Percentiles rank a stretch among this genome's conserved stretches.
phyloP scores from a whole-genome alignment of 805 yeast genomes.

The Komagataella pastoris region DNA sequence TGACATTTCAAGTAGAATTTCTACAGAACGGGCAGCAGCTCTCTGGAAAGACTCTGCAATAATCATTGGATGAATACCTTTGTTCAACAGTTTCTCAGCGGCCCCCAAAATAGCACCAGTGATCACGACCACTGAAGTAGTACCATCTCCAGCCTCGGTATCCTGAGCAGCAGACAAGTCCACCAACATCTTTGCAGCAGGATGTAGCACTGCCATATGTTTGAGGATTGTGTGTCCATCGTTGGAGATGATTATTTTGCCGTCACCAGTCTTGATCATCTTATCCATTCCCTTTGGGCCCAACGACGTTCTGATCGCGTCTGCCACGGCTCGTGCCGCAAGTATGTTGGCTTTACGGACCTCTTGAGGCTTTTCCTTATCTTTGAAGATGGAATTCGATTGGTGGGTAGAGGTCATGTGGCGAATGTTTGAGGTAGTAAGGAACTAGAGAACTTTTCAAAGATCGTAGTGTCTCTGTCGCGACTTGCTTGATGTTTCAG shows the following conservation, averaged over 20 bases:
- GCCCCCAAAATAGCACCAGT: slow-evolving; percentile 94
- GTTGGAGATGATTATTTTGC: slow-evolving; percentile 88
- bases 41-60: slow-evolving; percentile 89
- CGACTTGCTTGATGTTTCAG: neutral
- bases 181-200: slow-evolving; percentile 95
- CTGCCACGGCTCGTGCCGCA: slow-evolving; percentile 92
- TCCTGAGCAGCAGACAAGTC: slow-evolving; percentile 97
- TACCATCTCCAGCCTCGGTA: slow-evolving; percentile 99
- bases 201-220: slow-evolving; percentile 97
- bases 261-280: slow-evolving; percentile 89
- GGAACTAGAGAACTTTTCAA: neutral
- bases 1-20: slow-evolving; percentile 75
- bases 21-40: slow-evolving; percentile 75
- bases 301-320: slow-evolving; percentile 86
- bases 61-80: slow-evolving; percentile 91
- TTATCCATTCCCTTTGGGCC: slow-evolving; percentile 99
- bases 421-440: neutral
- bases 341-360: slow-evolving; percentile 79
- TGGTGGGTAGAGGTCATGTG: slow-evolving; percentile 16
- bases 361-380: slow-evolving; percentile 91
- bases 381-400: slow-evolving; percentile 80
- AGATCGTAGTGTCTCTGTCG: neutral
- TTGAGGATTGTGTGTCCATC: slow-evolving; percentile 96
- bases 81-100: slow-evolving; percentile 77
- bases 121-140: slow-evolving; percentile 91